Evolutionary conservation across 345 rosid species (phyloP), one percentile per base, ranked within the genome.

Genomic region (Citrus inodora): DNA sequence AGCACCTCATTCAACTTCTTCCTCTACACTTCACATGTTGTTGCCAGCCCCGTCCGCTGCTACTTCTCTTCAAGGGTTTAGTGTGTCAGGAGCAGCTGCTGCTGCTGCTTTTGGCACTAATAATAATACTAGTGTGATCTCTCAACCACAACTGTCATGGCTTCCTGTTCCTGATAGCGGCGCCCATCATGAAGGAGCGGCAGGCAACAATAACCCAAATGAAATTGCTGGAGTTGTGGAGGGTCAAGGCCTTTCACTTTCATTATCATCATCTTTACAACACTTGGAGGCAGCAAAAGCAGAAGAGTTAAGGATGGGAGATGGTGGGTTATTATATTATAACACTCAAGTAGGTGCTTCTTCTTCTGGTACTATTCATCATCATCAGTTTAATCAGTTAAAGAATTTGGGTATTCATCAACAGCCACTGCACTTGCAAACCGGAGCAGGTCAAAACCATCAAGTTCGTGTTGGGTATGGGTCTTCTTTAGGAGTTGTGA

Each of bases 1-100:
- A 55, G 90, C 85, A 37, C 85, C 68, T 35, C 76, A 83, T 64
- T 76, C 81, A 79, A 53, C 87, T 58, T 37, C 95, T 80, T 40
- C 95, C 79, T 92, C 97, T 60, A 90, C 98, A 48, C 98, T 95
- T 79, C 95, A 93, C 81, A 92, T 95, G 95, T 79, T 93, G 76
- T 88, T 93, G 40, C 98, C 98, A 33, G 87, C 83, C 69, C 89
- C 90, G 73, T 83, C 93, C 70, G 69, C 84, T 74, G 81, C 91
- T 71, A 71, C 84, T 74, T 82, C 91, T 51, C 87, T 90, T 61
- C 88, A 83, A 75, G 92, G 87, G 48, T 90, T 85, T 73, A 75
- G 75, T 56, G 80, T 77, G 4, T 67, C 85, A 2, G 84, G 87
- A 58, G 63, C 76, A 4, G 77, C 73, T 4, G 83, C 85, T 16